Conservation (phyloP, 352 stramenopile genomes). For the Phytopythium aichiense region DNA sequence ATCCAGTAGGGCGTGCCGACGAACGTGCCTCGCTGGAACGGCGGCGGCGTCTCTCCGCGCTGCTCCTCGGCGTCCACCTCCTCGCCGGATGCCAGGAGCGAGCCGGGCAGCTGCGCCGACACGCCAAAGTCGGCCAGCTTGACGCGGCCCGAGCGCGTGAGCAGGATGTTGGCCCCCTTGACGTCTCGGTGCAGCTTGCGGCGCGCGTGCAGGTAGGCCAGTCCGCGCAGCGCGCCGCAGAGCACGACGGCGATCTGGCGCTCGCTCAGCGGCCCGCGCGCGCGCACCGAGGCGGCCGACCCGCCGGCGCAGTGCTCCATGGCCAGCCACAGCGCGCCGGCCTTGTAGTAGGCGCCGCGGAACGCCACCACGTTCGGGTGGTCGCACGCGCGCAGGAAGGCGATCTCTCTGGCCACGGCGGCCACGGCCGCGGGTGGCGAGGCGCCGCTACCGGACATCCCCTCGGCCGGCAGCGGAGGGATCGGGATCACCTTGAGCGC, state of each 20-base stretch:
- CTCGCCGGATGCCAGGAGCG: not conserved
- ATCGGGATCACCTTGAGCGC: slow-evolving; percentile 78
- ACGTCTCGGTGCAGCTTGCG: slow-evolving; percentile 93
- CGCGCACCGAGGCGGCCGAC: slow-evolving; percentile 69
- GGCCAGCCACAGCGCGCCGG: slow-evolving; percentile 82
- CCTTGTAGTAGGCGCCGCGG: slow-evolving; percentile 75
- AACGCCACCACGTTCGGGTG: slow-evolving; percentile 79
- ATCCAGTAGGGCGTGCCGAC: slow-evolving; percentile 95
- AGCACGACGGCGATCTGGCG: slow-evolving; percentile 78
- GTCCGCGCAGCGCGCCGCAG: slow-evolving; percentile 62
- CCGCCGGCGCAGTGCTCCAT: slow-evolving; percentile 90
- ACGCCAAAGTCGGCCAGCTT: slow-evolving; percentile 95
- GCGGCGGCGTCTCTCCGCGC: slow-evolving; percentile 14
- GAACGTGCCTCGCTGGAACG: slow-evolving; percentile 59
- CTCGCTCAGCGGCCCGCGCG: slow-evolving; percentile 38
- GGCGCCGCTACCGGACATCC: slow-evolving; percentile 23
- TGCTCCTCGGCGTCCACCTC: not conserved
- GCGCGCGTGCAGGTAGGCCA: slow-evolving; percentile 82
- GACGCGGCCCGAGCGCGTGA: slow-evolving; percentile 89
- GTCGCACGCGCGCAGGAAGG: slow-evolving; percentile 70
- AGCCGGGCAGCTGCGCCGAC: slow-evolving; percentile 42
- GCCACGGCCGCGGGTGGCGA: slow-evolving; percentile 55
- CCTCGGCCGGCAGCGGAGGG: slow-evolving; percentile 35
- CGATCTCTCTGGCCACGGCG: slow-evolving; percentile 63
- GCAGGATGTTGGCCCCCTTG: slow-evolving; percentile 93